phyloP scores from a whole-genome alignment of 176 grass and related monocot species.

The Thinopyrum elongatum region DNA sequence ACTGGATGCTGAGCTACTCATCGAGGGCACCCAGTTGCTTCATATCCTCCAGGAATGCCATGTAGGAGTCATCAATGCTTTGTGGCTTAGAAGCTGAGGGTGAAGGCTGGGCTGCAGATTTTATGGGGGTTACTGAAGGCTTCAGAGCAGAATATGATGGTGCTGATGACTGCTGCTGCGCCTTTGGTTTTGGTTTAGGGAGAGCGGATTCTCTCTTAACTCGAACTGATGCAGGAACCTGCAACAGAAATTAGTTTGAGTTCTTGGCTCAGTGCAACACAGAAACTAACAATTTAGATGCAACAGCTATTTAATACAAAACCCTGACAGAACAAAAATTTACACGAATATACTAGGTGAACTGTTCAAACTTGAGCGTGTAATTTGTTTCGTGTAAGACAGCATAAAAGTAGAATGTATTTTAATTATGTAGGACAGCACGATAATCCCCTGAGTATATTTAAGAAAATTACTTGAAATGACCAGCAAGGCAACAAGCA shows the following conservation, averaged over 20 bases:
- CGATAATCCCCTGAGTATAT: not conserved
- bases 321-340: not conserved
- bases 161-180: slow-evolving; percentile 42
- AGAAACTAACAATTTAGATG: not conserved
- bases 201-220: slow-evolving; percentile 86
- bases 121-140: slow-evolving; percentile 36
- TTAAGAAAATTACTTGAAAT: not conserved
- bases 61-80: slow-evolving; percentile 94
- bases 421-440: not conserved
- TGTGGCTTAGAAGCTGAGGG: slow-evolving; percentile 56
- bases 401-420: not conserved
- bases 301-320: not conserved
- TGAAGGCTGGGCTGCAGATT: slow-evolving; percentile 39
- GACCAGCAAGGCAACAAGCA: not conserved
- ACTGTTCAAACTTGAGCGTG: not conserved
- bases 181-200: slow-evolving; percentile 76
- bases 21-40: slow-evolving; percentile 86
- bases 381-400: not conserved
- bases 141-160: slow-evolving; percentile 36
- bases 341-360: not conserved
- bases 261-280: not conserved
- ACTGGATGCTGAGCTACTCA: slow-evolving; percentile 32
- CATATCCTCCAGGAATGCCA: slow-evolving; percentile 98
- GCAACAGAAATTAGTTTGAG: slow-evolving; percentile 17
- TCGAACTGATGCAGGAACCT: slow-evolving; percentile 96